Percentiles rank a stretch among this genome's conserved stretches.
Conservation (phyloP, 257 asterid genomes). For the Plantago elongata region DNA sequence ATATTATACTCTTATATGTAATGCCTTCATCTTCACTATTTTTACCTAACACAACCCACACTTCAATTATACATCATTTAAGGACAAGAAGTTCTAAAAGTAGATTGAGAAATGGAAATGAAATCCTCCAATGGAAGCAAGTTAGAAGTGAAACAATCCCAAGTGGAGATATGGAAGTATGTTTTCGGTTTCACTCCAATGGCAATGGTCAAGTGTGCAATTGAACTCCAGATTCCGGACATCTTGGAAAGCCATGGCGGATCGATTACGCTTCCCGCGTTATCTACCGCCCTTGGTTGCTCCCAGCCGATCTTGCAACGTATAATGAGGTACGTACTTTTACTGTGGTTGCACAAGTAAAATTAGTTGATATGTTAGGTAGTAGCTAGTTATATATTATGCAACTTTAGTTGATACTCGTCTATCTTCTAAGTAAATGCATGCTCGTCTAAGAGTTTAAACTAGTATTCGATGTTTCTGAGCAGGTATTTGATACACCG, state of each 20-base stretch:
- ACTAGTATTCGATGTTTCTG: not conserved
- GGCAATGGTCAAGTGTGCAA: constrained; percentile 66
- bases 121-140: not conserved
- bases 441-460: too few species aligned
- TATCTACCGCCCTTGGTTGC: constrained; percentile 47
- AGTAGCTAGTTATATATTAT: too few species aligned
- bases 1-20: too few species aligned
- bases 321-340: constrained; percentile 43
- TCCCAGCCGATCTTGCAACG: constrained; percentile 46
- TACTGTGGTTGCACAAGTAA: not conserved
- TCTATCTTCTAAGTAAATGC: too few species aligned
- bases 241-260: constrained; percentile 41
- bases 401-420: too few species aligned
- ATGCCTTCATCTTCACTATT: too few species aligned
- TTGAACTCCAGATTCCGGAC: constrained; percentile 64
- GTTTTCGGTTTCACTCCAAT: constrained; percentile 51
- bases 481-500: constrained; percentile 45
- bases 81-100: not conserved
- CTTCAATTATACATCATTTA: too few species aligned
- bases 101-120: constrained; percentile 14
- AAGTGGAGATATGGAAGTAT: constrained; percentile 48
- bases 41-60: not conserved
- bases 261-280: constrained; percentile 32
- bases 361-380: too few species aligned
- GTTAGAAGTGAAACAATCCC: constrained; percentile 32